Evolutionary conservation across 169 alveolate species (phyloP).

Genomic region (Eimeria falciformis): DNA sequence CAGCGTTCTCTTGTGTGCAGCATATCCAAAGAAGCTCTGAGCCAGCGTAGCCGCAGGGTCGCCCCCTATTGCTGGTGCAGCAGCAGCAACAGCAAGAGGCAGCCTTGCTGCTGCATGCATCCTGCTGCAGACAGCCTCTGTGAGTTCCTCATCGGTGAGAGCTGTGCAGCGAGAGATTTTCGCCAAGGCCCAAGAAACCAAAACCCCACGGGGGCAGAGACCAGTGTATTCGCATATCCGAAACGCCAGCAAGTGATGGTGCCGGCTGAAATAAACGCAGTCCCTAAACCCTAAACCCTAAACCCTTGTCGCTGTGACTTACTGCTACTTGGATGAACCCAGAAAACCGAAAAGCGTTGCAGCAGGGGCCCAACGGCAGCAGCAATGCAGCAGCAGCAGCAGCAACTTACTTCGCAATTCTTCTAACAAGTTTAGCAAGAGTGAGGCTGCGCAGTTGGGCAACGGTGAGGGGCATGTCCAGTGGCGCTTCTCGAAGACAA

Average conservation of each 20-base stretch:
- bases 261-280: constrained; percentile 74
- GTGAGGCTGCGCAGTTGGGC: constrained; percentile 78
- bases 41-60: not conserved
- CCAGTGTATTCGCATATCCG: constrained; percentile 86
- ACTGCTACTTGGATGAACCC: not conserved
- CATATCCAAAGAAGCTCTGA: not conserved
- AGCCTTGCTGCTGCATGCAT: constrained; percentile 49
- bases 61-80: constrained; percentile 10
- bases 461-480: constrained; percentile 80
- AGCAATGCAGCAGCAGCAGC: constrained; percentile 5
- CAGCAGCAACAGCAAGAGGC: constrained; percentile 48
- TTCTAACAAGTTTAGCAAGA: constrained; percentile 76
- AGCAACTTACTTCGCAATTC: constrained; percentile 1
- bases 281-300: not conserved
- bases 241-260: constrained; percentile 84
- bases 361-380: constrained; percentile 20
- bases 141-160: constrained; percentile 85
- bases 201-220: constrained; percentile 78
- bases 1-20: not conserved
- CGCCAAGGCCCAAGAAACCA: constrained; percentile 85
- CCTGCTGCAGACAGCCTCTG: constrained; percentile 73
- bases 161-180: constrained; percentile 83
- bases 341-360: not conserved
- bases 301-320: not conserved
- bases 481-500: constrained; percentile 80